phyloP scores from a whole-genome alignment of 1,139 yeast genomes.

The Hanseniaspora gamundiae region DNA sequence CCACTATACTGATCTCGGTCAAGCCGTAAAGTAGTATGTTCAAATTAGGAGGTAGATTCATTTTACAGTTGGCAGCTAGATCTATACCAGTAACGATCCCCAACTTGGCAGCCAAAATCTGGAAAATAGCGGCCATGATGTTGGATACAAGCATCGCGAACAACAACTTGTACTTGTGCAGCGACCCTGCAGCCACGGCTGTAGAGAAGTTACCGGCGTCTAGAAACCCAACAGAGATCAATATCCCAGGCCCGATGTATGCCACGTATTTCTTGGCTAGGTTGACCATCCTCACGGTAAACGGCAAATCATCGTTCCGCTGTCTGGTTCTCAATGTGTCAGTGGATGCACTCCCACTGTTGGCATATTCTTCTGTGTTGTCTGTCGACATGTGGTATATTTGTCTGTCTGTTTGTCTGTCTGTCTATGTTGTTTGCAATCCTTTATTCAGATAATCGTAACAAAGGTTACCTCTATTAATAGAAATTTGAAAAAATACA shows the following conservation, averaged over 20 bases:
- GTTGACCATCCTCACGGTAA: not conserved
- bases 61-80: slow-evolving; percentile 63
- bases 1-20: slow-evolving; percentile 66
- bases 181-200: slow-evolving; percentile 69
- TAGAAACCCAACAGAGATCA: slow-evolving; percentile 69
- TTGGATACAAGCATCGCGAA: slow-evolving; percentile 55
- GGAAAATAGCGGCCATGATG: slow-evolving; percentile 59
- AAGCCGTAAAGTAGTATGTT: slow-evolving; percentile 47
- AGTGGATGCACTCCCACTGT: not conserved
- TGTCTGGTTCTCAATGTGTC: not conserved
- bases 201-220: slow-evolving; percentile 79
- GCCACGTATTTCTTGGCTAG: slow-evolving; percentile 34
- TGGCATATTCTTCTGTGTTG: not conserved
- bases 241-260: slow-evolving; percentile 70
- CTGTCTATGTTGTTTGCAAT: too few relatives aligned
- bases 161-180: slow-evolving; percentile 50
- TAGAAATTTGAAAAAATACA: too few relatives aligned
- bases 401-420: too few relatives aligned
- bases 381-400: too few relatives aligned
- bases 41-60: slow-evolving; percentile 44
- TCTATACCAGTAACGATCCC: slow-evolving; percentile 74
- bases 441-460: too few relatives aligned
- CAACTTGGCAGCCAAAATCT: slow-evolving; percentile 57
- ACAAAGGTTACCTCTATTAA: too few relatives aligned
- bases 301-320: not conserved